Percentiles rank a stretch among this genome's conserved stretches.
Conservation (phyloP, 2,329 filamentous ascomycete genomes). For the Stagonosporopsis cucurbitacearum region DNA sequence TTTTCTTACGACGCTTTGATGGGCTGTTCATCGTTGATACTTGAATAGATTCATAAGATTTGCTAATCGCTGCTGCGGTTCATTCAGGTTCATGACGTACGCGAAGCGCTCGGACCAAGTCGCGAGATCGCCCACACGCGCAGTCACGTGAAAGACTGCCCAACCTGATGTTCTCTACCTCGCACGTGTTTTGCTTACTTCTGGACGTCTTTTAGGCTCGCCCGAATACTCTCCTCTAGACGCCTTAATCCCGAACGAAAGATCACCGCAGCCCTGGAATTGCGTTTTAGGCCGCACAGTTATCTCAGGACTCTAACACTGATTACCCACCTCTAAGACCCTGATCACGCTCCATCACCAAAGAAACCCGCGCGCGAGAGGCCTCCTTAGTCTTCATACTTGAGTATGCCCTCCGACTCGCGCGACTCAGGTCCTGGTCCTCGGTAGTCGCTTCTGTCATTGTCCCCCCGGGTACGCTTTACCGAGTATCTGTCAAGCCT, state of each 20-base stretch:
- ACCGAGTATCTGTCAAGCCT: background rate
- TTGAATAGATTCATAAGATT: background rate
- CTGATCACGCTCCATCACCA: background rate
- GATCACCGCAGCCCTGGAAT: no score
- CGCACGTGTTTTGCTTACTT: no score
- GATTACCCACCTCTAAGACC: background rate
- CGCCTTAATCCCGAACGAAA: no score
- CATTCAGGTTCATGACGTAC: conserved; percentile 14
- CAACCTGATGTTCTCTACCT: no score
- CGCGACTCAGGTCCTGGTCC: background rate
- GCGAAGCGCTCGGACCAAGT: conserved; percentile 4
- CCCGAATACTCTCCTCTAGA: no score
- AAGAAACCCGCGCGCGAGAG: background rate
- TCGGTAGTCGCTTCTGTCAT: background rate
- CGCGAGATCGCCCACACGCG: conserved; percentile 18
- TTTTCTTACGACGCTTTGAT: conserved; percentile 83
- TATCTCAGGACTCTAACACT: no score
- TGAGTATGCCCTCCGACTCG: conserved; percentile 1
- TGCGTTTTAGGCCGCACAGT: no score
- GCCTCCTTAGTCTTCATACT: conserved; percentile 1
- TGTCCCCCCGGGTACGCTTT: background rate
- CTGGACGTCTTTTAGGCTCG: no score
- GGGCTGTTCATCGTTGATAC: conserved; percentile 64
- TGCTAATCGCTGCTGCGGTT: background rate
- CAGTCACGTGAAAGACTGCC: background rate